Evolutionary conservation across 1,139 yeast genomes (phyloP), one percentile per base, ranked within the genome.

Genomic region (Scheffersomyces illinoinensis): DNA sequence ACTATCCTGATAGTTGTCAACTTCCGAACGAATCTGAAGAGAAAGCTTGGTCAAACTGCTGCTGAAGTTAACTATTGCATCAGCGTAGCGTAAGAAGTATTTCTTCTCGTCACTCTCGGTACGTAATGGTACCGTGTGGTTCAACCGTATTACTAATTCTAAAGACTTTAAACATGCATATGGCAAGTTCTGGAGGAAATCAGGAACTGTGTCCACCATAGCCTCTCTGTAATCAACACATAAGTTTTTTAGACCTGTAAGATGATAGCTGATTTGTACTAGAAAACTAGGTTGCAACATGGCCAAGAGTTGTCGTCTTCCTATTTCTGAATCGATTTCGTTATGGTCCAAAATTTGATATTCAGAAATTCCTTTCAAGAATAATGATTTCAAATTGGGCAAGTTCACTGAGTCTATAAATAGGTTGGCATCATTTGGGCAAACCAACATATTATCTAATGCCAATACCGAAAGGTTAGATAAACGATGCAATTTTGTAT

Each of bases 191-290:
- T 53, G 50, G 4, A 85, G 63, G 61, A 85, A 83, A 0, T 61
- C 66, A 0, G 82, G 81, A 0, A 81, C 77, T 1, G 78, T 71
- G 64, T 85, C 88, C 10, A 71, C 68, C 19, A 68, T 56, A 1
- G 80, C 72, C 61, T 85, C 86, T 54, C 85, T 73, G 58, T 76
- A 74, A 63, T 85, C 87, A 1, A 85, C 63, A 23, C 73, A 70
- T 46, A 85, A 64, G 43, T 68, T 67, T 43, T 64, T 67, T 50
- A 83, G 61, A 14, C 61, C 67, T 1, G 43, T 57, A 49, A 82
- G 65, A 33, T 68, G 59, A 0, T 71, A 71, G 0, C 71, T 72
- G 5, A 81, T 60, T 10, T 60, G 55, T 0, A 58, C 54, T n/a
- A 83, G 65, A 56, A 79, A 78, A 12, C 81, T 75, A 33, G 65